Percentiles rank a stretch among this genome's conserved stretches.
Conservation (phyloP, 768 basidiomycete genomes). For the Crepidotus variabilis region DNA sequence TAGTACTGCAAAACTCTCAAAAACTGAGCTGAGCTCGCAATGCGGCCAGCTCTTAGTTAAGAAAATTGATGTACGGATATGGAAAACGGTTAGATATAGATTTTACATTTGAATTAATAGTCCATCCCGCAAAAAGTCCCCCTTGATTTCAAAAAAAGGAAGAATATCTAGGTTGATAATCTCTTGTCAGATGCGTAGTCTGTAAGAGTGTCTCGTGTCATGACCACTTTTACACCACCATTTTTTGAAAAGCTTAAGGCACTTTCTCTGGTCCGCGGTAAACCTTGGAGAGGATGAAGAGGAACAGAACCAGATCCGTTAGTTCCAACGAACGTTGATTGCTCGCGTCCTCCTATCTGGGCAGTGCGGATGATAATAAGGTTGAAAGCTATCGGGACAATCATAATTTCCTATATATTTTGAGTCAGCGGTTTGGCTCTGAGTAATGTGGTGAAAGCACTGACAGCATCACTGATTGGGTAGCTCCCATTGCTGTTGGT, state of each 20-base stretch:
- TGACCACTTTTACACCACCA: background rate
- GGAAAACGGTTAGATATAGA: too few species aligned
- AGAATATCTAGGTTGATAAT: too few species aligned
- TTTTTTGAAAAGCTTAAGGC: background rate
- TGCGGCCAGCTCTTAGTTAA: too few species aligned
- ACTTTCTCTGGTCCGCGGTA: background rate
- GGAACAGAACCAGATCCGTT: background rate
- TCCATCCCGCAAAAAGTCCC: too few species aligned
- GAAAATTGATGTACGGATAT: too few species aligned
- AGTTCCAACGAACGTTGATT: background rate
- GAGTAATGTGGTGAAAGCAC: background rate
- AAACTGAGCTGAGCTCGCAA: too few species aligned
- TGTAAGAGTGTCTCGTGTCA: background rate
- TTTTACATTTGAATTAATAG: too few species aligned
- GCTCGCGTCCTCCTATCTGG: background rate
- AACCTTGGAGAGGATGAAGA: background rate
- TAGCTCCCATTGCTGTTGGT: conserved; percentile 20
- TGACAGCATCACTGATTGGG: conserved; percentile 18
- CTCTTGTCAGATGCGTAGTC: background rate
- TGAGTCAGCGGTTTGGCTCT: background rate
- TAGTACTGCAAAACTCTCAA: too few species aligned
- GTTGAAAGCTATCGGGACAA: conserved; percentile 26
- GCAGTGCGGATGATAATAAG: conserved; percentile 23
- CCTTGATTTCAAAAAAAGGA: too few species aligned
- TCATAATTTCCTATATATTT: conserved; percentile 13